Evolutionary conservation across 179 eudicot genomes (phyloP), one percentile per base, ranked within the genome.

Genomic region (Silene coronaria): DNA sequence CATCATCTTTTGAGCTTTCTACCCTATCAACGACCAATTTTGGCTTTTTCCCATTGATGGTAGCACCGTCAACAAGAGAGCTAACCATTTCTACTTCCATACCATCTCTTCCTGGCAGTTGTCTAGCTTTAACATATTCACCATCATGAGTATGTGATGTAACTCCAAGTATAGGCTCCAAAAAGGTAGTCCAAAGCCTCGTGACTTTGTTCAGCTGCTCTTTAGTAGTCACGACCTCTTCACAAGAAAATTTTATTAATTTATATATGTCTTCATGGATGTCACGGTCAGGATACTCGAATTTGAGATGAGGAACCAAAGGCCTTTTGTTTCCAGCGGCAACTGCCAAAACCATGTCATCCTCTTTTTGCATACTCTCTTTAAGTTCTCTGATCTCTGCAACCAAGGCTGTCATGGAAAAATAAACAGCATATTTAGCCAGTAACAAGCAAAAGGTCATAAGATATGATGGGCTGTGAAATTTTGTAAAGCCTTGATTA

Each of bases 121-220:
- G 80, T 63, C 85, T 76, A 75, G 81, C 82, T 67, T 73, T 80
- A 46, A 58, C 85, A 68, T 82, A 91, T 66, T 88, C 91, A 72
- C 77, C 62, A 73, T 74, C 80, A 60, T 79, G 84, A 42, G 79
- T 75, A 46, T 82, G 88, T 79, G 82, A 82, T 19, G 82, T 78
- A 53, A 92, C 83, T 34, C 89, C 90, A 70, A 92, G 79, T 86
- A 94, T 83, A 34, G 92, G 97, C 85, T 94, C 98, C 85, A 94
- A 78, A 72, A 94, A 94, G 45, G 84, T 77, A 61, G 86, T 87
- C 98, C 98, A 94, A 36, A 94, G 91, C 81, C 84, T 90, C 88
- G 86, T 82, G 45, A 89, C 90, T 85, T 89, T 94, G 82, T 84
- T 89, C 62, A 91, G 74, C 76, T 94, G 98, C 78, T 94, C 98